A percentile compares a stretch with the other conserved stretches of the same genome.
These are phyloP conservation scores for Leishmania turanica DNA, from an alignment of 208 protist genomes.

Conservation along the genomic window DNA sequence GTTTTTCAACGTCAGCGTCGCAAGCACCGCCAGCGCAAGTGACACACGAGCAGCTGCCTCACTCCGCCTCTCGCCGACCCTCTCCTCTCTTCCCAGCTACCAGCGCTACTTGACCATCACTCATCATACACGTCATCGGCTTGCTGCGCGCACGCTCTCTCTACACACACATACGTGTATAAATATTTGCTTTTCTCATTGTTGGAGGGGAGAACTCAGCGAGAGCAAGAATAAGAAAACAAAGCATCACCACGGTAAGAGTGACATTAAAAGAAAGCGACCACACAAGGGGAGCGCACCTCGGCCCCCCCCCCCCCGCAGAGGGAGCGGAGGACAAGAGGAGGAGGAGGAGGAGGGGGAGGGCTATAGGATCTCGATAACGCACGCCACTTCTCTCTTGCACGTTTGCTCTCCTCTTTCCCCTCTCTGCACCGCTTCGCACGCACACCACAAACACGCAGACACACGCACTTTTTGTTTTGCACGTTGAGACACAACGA, in stretches of 20 bases:
- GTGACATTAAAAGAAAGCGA: neutral
- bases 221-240: neutral
- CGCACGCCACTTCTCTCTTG: neutral
- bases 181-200: neutral
- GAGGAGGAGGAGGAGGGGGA: too few relatives aligned
- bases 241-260: neutral
- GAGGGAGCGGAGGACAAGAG: neutral
- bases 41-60: neutral
- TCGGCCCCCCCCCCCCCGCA: neutral
- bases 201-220: neutral
- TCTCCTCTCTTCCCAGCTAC: too few relatives aligned
- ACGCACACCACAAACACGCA: neutral
- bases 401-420: neutral
- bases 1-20: neutral
- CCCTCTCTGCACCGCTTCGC: neutral
- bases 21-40: neutral
- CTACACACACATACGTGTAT: too few relatives aligned
- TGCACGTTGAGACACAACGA: neutral
- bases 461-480: neutral
- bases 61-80: neutral
- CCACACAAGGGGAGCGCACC: neutral
- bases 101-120: neutral
- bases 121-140: neutral
- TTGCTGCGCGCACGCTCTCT: neutral
- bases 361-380: neutral